Evolutionary conservation across 163 green algal species (phyloP).

Genomic region (Scenedesmus sp.): DNA sequence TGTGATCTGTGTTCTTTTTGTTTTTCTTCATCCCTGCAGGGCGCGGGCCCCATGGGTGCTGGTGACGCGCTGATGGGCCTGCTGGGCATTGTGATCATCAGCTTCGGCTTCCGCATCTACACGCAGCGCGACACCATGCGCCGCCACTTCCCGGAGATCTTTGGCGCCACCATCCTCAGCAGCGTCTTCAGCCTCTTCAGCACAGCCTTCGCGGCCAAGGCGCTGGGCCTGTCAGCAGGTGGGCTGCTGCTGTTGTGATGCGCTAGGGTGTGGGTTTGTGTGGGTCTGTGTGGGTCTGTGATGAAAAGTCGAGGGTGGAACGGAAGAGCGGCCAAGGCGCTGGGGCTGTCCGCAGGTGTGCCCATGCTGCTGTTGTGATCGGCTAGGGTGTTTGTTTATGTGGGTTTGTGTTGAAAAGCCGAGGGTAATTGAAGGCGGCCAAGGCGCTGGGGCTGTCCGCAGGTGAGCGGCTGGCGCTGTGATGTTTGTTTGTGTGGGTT

Average conservation of each 20-base stretch:
- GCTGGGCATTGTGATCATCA: conserved; percentile 92
- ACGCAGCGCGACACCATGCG: conserved; percentile 82
- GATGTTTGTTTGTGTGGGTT: neutral
- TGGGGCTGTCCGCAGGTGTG: neutral
- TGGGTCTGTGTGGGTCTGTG: neutral
- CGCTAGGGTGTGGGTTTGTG: neutral
- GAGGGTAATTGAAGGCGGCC: too few relatives aligned
- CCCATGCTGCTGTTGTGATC: too few relatives aligned
- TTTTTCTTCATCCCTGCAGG: conserved; percentile 54
- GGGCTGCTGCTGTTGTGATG: neutral
- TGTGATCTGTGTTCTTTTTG: neutral
- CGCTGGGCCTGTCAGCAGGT: conserved; percentile 76
- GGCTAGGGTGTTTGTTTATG: neutral
- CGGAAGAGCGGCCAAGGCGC: too few relatives aligned
- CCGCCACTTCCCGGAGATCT: conserved; percentile 88
- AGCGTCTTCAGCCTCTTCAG: conserved; percentile 87
- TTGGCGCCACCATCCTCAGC: conserved; percentile 75
- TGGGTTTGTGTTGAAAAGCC: neutral
- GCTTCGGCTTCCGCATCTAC: conserved; percentile 89
- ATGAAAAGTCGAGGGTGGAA: neutral
- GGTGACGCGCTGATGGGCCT: conserved; percentile 93
- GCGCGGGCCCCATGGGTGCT: conserved; percentile 67
- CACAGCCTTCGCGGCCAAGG: conserved; percentile 80
- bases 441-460: too few relatives aligned
- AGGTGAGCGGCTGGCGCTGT: neutral